Base-by-base conservation (phyloP, 2,329 filamentous ascomycete species). In the Drechslerella stenobrocha region DNA sequence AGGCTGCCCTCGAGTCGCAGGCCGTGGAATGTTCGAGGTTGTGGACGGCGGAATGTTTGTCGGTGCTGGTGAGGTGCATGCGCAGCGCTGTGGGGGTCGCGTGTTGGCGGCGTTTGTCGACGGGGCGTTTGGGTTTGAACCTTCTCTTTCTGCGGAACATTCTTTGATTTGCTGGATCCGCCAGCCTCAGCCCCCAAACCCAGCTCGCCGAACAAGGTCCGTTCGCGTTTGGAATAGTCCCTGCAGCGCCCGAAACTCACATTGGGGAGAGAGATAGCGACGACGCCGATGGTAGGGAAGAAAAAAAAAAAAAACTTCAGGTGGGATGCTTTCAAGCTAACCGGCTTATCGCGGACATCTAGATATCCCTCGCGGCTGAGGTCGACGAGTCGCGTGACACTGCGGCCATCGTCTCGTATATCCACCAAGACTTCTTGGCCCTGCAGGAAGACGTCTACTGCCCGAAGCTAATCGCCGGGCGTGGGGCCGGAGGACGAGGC, bases 391-490 rank as follows among this genome's bases (percentile, higher is more conserved):
- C 34, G 34, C 3, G 30, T n/a, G 13, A 32, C 30, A 37, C 15
- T 15, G 3, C 34, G 34, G 34, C 30, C 6, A 32, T 13, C 30
- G 6, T 6, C 30, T 6, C 30, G 30, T 32, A 6, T 6, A 15
- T 4, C 13, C 34, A 37, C 3, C 11, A 4, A 37, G 3, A 15
- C 3, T 37, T 37, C 11, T 4, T 13, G 34, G 44, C 44, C 22
- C 13, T n/a, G 37, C 37, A 42, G 15, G 6, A 37, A 8, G 13
- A 42, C 8, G 20, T 11, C n/a, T 9, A 20, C 48, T 18, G n/a
- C 18, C 9, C 9, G 44, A 20, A 13, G 56, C 48, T 67, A 67
- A 56, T 67, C 63, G 63, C 63, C 63, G 63, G 50, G 30, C 37
- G 45, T 34, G 45, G 53, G 30, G 46, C 47, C 23, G n/a, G n/a